A percentile compares a stretch with the other conserved stretches of the same genome.
These are phyloP conservation scores for Sugiyamaella marilandica DNA, from an alignment of 805 yeast species.

Conservation along the genomic window DNA sequence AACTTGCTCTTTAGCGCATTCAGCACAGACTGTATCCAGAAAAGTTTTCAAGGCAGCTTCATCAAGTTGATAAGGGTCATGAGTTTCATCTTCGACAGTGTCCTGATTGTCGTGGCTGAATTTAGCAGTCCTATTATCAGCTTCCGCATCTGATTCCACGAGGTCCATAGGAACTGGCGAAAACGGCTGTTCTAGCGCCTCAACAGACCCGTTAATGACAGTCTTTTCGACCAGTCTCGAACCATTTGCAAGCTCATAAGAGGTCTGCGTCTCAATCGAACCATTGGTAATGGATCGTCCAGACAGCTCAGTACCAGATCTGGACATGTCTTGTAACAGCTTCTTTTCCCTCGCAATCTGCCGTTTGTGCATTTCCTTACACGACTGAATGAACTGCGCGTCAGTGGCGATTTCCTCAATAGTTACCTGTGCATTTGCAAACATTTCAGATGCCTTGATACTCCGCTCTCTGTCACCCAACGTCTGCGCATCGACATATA, in stretches of 20 bases:
- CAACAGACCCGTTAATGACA: not conserved
- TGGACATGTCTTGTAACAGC: slow-evolving; percentile 20
- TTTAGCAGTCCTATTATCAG: not conserved
- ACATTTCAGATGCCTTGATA: slow-evolving; percentile 85
- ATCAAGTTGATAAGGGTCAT: not conserved
- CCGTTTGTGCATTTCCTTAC: slow-evolving; percentile 65
- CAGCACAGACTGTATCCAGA: not conserved
- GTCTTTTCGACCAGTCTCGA: not conserved
- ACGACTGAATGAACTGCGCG: slow-evolving; percentile 68
- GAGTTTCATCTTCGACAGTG: not conserved
- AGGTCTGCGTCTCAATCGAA: not conserved
- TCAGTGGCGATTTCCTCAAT: slow-evolving; percentile 69
- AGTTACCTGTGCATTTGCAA: slow-evolving; percentile 92
- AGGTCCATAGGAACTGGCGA: not conserved
- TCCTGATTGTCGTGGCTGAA: no score
- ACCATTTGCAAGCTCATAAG: not conserved
- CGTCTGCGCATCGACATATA: slow-evolving; percentile 68
- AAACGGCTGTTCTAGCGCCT: not conserved
- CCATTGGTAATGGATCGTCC: not conserved
- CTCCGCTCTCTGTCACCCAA: slow-evolving; percentile 80
- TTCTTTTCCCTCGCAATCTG: slow-evolving; percentile 24
- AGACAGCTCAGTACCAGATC: not conserved
- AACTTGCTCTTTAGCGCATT: slow-evolving; percentile 33
- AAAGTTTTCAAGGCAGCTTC: not conserved
- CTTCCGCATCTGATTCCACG: not conserved